Conservation (phyloP, 2,329 filamentous ascomycete species). For the Trichoderma atroviride region DNA sequence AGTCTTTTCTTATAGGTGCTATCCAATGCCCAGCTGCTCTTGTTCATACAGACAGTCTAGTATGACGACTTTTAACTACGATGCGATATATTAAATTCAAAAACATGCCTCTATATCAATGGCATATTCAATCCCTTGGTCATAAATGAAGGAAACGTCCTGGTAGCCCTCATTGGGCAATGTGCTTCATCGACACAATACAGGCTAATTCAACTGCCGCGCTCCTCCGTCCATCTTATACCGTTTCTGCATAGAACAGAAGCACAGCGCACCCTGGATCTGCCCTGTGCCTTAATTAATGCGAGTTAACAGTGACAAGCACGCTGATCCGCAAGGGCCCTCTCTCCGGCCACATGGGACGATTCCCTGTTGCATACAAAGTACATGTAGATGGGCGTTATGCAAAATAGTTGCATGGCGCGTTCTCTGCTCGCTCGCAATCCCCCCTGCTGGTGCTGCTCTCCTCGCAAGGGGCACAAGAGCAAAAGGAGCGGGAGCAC, state of each 20-base stretch:
- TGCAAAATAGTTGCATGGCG: constrained; percentile 19
- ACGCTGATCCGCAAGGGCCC: constrained; percentile 13
- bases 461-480: neutral
- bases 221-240: constrained; percentile 9
- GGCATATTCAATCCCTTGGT: neutral
- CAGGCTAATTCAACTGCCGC: neutral
- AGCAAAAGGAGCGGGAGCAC: neutral
- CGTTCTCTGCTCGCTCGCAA: neutral
- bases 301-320: constrained; percentile 17
- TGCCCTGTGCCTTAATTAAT: constrained; percentile 24
- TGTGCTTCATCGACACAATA: neutral
- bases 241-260: constrained; percentile 3
- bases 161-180: neutral
- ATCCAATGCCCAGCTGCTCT: neutral
- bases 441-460: neutral
- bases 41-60: neutral
- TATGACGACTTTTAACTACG: neutral
- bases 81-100: neutral
- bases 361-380: constrained; percentile 16
- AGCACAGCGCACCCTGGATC: constrained; percentile 5
- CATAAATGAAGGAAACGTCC: too few relatives aligned
- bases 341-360: constrained; percentile 18
- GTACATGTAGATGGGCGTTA: neutral
- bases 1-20: neutral
- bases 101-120: neutral